These are phyloP conservation scores for Sporisorium graminicola DNA, from an alignment of 1,284 basidiomycete species.

Conservation along the genomic window DNA sequence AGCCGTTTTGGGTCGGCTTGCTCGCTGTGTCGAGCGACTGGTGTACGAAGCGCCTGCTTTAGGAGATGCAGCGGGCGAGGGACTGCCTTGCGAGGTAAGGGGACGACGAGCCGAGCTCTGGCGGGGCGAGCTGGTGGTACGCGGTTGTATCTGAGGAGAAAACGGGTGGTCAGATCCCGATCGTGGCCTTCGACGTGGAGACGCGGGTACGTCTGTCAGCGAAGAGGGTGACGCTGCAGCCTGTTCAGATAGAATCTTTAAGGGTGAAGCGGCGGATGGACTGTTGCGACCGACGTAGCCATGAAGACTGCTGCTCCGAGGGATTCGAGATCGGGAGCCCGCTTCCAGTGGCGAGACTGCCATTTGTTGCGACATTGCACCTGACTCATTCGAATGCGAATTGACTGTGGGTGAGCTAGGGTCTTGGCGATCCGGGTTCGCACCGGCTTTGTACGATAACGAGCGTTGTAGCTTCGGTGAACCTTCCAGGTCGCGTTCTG, in stretches of 20 bases:
- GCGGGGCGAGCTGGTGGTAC: slow-evolving; percentile 42
- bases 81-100: slow-evolving; percentile 16
- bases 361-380: neutral
- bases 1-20: slow-evolving; percentile 31
- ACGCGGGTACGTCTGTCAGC: neutral
- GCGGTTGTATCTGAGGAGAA: slow-evolving; percentile 41
- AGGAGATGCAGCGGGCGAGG: slow-evolving; percentile 10
- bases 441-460: neutral
- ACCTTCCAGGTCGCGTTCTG: slow-evolving; percentile 24
- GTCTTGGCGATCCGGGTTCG: neutral
- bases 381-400: neutral
- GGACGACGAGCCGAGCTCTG: slow-evolving; percentile 20
- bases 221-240: slow-evolving; percentile 1
- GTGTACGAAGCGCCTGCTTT: neutral
- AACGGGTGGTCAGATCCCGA: slow-evolving; percentile 23
- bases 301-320: slow-evolving; percentile 44
- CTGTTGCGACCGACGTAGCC: slow-evolving; percentile 16
- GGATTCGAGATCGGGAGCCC: slow-evolving; percentile 8
- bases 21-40: slow-evolving; percentile 10
- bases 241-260: neutral
- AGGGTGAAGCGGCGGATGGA: neutral
- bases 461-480: slow-evolving; percentile 6
- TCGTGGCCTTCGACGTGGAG: slow-evolving; percentile 28
- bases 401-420: neutral
- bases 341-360: neutral